A percentile compares a stretch with the other conserved stretches of the same genome.
Conservation (phyloP, 306 rosid genomes). For the Inga leiocalycina region DNA sequence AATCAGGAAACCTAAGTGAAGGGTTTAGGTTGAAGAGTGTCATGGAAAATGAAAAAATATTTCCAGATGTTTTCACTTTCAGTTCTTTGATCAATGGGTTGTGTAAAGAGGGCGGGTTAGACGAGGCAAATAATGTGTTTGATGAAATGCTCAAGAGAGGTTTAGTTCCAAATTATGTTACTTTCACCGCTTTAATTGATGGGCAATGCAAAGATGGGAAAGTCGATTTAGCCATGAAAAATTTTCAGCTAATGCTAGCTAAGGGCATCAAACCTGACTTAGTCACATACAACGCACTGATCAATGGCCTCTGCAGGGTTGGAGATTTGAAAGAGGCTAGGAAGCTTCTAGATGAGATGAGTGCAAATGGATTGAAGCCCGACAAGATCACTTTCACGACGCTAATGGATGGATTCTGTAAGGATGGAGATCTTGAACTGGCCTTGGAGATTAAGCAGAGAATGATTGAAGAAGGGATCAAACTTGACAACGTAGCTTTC, state of each 20-base stretch:
- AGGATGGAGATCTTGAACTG: slow-evolving; percentile 32
- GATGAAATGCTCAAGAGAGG: slow-evolving; percentile 44
- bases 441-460: slow-evolving; percentile 58
- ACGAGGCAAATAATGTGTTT: too few species aligned
- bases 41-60: too few species aligned
- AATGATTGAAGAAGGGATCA: slow-evolving; percentile 63
- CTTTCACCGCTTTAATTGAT: slow-evolving; percentile 71
- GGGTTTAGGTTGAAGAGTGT: too few species aligned
- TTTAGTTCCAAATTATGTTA: slow-evolving; percentile 69
- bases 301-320: slow-evolving; percentile 81
- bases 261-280: slow-evolving; percentile 69
- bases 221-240: slow-evolving; percentile 59
- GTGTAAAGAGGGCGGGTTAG: too few species aligned
- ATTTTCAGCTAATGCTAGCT: slow-evolving; percentile 65
- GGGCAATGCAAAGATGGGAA: slow-evolving; percentile 73
- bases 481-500: slow-evolving; percentile 76
- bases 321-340: slow-evolving; percentile 33
- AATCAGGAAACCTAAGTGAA: too few species aligned
- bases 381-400: slow-evolving; percentile 86
- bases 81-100: too few species aligned
- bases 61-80: too few species aligned
- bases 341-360: slow-evolving; percentile 67
- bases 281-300: slow-evolving; percentile 65
- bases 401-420: slow-evolving; percentile 65
- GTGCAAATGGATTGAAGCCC: slow-evolving; percentile 54